phyloP scores from a whole-genome alignment of 1,284 basidiomycete genomes.

The Gymnopus androsaceus region DNA sequence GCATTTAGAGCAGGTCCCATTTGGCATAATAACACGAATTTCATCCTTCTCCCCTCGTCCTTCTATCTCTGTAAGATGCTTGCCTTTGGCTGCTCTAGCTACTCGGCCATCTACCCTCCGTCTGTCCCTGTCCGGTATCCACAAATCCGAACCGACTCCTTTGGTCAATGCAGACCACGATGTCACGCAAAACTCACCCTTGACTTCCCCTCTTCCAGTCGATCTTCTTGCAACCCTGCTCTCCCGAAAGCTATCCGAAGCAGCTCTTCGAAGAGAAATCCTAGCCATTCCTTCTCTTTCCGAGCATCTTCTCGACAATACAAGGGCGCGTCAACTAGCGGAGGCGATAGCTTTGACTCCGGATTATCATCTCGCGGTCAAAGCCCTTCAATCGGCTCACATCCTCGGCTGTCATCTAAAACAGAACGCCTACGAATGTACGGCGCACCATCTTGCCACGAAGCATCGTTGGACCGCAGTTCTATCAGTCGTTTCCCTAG shows the following conservation, averaged over 20 bases:
- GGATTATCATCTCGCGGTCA: conserved; percentile 37
- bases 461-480: conserved; percentile 52
- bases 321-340: conserved; percentile 44
- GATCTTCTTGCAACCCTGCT: conserved; percentile 27
- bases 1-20: conserved; percentile 41
- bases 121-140: conserved; percentile 11
- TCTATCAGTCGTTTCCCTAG: conserved; percentile 46
- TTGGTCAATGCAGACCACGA: no score
- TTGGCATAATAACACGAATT: conserved; percentile 17
- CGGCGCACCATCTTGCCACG: conserved; percentile 49
- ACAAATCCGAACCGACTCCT: conserved; percentile 9
- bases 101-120: conserved; percentile 10
- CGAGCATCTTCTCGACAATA: conserved; percentile 37
- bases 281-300: conserved; percentile 27
- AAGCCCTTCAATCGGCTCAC: conserved; percentile 49
- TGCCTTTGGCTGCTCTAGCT: conserved; percentile 14
- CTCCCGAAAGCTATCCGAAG: conserved; percentile 21
- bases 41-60: conserved; percentile 5
- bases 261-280: conserved; percentile 28
- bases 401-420: conserved; percentile 49
- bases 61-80: conserved; percentile 21
- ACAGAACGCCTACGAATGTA: conserved; percentile 58
- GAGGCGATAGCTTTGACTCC: conserved; percentile 44
- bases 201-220: conserved; percentile 16
- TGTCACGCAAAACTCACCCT: no score